Evolutionary conservation across 306 rosid species (phyloP).

Genomic region (Pyrus pyrifolia): DNA sequence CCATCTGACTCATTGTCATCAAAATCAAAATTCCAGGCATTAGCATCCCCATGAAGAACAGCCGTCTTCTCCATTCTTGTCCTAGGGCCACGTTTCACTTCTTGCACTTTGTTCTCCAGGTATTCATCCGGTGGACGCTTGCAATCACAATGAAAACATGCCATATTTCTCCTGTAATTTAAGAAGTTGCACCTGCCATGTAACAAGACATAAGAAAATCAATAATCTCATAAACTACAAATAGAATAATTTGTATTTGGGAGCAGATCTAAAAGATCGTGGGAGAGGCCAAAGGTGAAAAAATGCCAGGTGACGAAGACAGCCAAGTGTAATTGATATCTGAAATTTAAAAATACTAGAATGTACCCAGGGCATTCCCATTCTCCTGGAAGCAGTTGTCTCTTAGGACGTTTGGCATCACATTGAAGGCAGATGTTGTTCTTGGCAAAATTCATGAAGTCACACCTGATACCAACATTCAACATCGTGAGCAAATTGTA

Average conservation of each 20-base stretch:
- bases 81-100: conserved; percentile 35
- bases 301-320: background rate
- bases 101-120: conserved; percentile 60
- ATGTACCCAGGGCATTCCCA: conserved; percentile 95
- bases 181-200: conserved; percentile 93
- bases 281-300: background rate
- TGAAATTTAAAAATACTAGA: background rate
- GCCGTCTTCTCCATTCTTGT: conserved; percentile 44
- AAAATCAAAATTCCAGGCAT: conserved; percentile 97
- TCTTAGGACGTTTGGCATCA: conserved; percentile 97
- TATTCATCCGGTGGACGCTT: conserved; percentile 87
- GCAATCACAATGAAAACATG: conserved; percentile 92
- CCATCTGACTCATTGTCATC: conserved; percentile 97
- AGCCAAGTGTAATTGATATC: background rate
- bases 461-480: conserved; percentile 63
- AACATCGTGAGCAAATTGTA: conserved; percentile 12
- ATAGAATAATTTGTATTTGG: background rate
- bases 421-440: conserved; percentile 83
- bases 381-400: conserved; percentile 96
- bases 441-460: conserved; percentile 97
- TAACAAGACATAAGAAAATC: conserved; percentile 9
- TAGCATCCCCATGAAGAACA: conserved; percentile 51
- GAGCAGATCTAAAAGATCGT: background rate
- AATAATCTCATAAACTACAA: background rate
- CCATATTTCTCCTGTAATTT: conserved; percentile 87